Evolutionary conservation across 2,329 filamentous ascomycete genomes (phyloP).

Genomic region (Colletotrichum sp.): DNA sequence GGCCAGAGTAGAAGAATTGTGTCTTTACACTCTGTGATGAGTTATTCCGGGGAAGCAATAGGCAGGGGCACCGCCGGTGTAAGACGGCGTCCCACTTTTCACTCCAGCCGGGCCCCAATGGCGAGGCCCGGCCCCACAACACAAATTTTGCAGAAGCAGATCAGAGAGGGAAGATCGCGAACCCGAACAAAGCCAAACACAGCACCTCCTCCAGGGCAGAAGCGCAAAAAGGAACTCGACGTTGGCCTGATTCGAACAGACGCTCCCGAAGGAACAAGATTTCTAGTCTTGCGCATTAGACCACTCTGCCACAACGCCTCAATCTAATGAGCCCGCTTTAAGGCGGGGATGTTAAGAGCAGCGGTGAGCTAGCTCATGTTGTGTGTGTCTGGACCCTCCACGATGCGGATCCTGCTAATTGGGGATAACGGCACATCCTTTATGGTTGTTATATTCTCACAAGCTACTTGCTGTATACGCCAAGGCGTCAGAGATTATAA

Average conservation of each 20-base stretch:
- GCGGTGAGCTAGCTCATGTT: not conserved
- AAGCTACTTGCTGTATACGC: no score
- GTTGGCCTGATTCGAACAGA: not conserved
- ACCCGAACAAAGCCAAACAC: not conserved
- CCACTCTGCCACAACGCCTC: slow-evolving; percentile 12
- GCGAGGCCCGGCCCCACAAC: not conserved
- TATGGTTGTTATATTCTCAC: no score
- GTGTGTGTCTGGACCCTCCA: not conserved
- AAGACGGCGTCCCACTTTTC: not conserved
- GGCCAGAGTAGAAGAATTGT: not conserved
- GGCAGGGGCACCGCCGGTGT: not conserved
- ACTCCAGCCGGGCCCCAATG: not conserved
- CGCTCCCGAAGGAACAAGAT: not conserved
- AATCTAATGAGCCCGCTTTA: not conserved
- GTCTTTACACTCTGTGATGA: not conserved
- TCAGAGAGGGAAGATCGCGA: not conserved
- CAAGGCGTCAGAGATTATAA: no score
- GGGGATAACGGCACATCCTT: no score
- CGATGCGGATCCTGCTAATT: not conserved
- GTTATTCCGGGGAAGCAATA: not conserved
- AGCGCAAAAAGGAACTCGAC: not conserved
- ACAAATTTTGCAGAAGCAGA: not conserved
- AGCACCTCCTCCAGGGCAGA: no score
- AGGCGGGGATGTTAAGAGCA: not conserved
- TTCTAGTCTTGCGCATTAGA: not conserved